Base-by-base conservation (phyloP, 108 stramenopile genomes). In the Nitzschia palea region DNA sequence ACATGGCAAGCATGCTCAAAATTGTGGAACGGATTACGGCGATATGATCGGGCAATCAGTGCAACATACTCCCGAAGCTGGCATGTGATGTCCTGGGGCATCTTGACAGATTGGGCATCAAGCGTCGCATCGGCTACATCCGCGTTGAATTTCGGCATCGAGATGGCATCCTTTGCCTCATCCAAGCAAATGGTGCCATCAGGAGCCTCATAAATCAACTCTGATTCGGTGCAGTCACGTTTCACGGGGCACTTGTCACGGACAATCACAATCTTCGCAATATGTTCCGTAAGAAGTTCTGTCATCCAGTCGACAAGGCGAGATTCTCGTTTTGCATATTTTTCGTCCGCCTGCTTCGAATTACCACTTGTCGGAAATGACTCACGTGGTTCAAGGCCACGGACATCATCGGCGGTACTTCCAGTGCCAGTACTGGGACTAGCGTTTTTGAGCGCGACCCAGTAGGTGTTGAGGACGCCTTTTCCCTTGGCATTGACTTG, bases 401-500 rank as follows among this genome's bases (percentile, higher is more conserved):
- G 4, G 18, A 4, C 18, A 20, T 4, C 15, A 18, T 8, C 15
- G 47, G 15, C 22, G 47, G 18, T 48, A 40, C 3, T 5, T 32
- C 59, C 22, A 60, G n/a, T 15, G 37, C 59, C 43, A 1, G 40
- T 40, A 37, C 59, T 40, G 0, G 32, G 15, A 23, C 35, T 42
- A 0, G 59, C 18, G 22, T 3, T 42, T 3, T 25, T 31, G 0
- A 40, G 59, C 20, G 14, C 43, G 6, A 81, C 32, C 84, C 84
- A 85, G 59, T 55, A 88, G 5, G 86, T 88, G 40, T 83, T 42
- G 4, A 83, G 34, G 34, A 47, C 28, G 23, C 86, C 86, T 52
- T 88, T 88, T 5, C 84, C 86, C 34, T 85, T 85, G 2, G 69
- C 84, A 8, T 63, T 12, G 5, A 85, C 74, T 25, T 59, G 32